These are phyloP conservation scores for Flaveria brownii DNA, from an alignment of 129 eudicot species.

Conservation along the genomic window DNA sequence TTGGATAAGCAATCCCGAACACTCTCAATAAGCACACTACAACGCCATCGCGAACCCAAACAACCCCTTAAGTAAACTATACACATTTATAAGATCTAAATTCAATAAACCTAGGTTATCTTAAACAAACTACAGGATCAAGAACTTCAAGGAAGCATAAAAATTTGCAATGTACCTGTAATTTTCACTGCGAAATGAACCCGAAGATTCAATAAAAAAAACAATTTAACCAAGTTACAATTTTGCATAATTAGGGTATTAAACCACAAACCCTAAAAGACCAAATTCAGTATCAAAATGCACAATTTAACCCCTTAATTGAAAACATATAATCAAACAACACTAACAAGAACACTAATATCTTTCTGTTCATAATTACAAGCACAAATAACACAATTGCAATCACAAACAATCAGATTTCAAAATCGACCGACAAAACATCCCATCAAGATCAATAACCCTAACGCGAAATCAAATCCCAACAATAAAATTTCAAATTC, in stretches of 20 bases:
- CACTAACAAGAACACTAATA: slow-evolving; percentile 9
- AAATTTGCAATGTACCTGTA: too few species aligned
- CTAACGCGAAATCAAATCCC: not conserved
- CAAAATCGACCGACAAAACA: slow-evolving; percentile 1
- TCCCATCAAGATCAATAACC: not conserved
- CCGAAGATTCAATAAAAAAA: too few species aligned
- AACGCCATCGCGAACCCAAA: not conserved
- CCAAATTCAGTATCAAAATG: slow-evolving; percentile 17
- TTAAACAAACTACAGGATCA: not conserved
- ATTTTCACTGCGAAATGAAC: too few species aligned
- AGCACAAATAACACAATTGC: not conserved
- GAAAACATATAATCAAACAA: slow-evolving; percentile 1
- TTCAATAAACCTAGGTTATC: not conserved
- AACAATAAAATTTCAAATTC: slow-evolving; percentile 6
- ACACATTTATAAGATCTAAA: not conserved
- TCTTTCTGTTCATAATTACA: too few species aligned
- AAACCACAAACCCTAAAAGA: not conserved
- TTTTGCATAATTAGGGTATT: not conserved
- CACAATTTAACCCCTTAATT: slow-evolving; percentile 3
- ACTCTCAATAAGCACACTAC: not conserved
- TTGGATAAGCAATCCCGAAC: not conserved
- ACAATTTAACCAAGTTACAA: too few species aligned
- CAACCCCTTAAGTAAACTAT: slow-evolving; percentile 6
- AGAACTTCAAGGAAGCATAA: not conserved
- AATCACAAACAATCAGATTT: slow-evolving; percentile 23